Evolutionary conservation across 257 asterid genomes (phyloP), one percentile per base, ranked within the genome.

Genomic region (Solanum virginianum): DNA sequence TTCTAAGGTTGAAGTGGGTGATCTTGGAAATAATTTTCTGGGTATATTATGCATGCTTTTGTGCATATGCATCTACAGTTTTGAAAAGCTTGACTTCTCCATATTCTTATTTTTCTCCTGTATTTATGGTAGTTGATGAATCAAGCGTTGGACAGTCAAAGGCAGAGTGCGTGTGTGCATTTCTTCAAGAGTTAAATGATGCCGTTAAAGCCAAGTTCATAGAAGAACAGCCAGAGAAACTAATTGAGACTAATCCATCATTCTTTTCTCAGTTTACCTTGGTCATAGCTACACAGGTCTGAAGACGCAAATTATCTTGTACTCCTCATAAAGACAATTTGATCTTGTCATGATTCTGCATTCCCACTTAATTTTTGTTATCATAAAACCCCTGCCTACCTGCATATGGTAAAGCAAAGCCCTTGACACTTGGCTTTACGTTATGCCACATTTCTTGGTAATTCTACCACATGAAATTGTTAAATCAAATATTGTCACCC

Each of bases 151-250:
- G 98, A 86, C 91, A 97, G 88, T 95, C 98, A 22, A 97, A 92
- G 92, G 97, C 99, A 69, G 93, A 93, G 85, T 95, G 96, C 0
- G 99, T 93, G 16, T 97, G 98, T 69, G 87, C 98, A 11, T 97
- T 95, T 90, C 97, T 97, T 57, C 96, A 95, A 91, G 99, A 95
- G 92, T 88, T 97, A 90, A 97, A 97, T 88, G 99, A 95, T 91
- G 98, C 98, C 3, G 98, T 95, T 75, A 94, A 97, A 88, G 97
- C 98, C 22, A 97, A 93, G 88, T 97, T 94, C 72, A 92, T 97
- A 11, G 99, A 97, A 86, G 99, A 95, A 86, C 83, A 90, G 86
- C 98, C 99, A 2, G 92, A 91, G 81, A 88, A 90, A 80, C 86
- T 97, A 86, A 95, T 97, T 56, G 95, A 93, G 60, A 91, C 94